Base-by-base conservation (phyloP, 768 basidiomycete genomes). In the Kwoniella dendrophila region DNA sequence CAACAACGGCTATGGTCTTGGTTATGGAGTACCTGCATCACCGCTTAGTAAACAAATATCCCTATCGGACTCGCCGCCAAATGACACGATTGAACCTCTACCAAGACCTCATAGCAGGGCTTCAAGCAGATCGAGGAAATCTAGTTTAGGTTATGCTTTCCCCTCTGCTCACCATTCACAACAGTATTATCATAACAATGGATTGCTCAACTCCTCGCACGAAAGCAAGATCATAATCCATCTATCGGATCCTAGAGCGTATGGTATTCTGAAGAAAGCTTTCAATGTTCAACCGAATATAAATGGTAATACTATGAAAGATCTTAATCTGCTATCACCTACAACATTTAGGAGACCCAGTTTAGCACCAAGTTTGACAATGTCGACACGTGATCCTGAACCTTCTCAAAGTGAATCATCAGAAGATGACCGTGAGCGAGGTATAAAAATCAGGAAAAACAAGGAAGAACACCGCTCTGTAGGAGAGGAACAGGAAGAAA, bases 401-500 rank as follows among this genome's bases (percentile, higher is more conserved):
- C n/a, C n/a, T 22, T 30, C 41, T 11, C 11, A 30, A 40, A n/a
- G 10, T 34, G 43, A 43, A 24, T 30, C 44, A 10, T 27, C 26
- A 33, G 57, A 62, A 29, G 45, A 36, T 11, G 36, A 54, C n/a
- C 7, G 16, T 20, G 32, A 49, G 32, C 29, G 34, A 50, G 16
- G 11, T 20, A 58, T 44, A 24, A 33, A 22, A 20, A 20, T 7
- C 36, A 41, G 20, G n/a, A 20, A 6, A 6, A 48, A 38, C 18
- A 16, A 29, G 10, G 56, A 58, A 33, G 41, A 34, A 51, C 56
- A 32, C 30, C 36, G 4, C 5, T 12, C 8, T 36, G 64, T 64
- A 32, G 67, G 61, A 41, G 64, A 64, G 40, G 54, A 53, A 47
- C 67, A 67, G 34, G 27, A 67, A 27, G 66, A 68, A 45, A 49